Evolutionary conservation across 164 flowering plant genomes (phyloP).

Genomic region (Vitis labrusca): DNA sequence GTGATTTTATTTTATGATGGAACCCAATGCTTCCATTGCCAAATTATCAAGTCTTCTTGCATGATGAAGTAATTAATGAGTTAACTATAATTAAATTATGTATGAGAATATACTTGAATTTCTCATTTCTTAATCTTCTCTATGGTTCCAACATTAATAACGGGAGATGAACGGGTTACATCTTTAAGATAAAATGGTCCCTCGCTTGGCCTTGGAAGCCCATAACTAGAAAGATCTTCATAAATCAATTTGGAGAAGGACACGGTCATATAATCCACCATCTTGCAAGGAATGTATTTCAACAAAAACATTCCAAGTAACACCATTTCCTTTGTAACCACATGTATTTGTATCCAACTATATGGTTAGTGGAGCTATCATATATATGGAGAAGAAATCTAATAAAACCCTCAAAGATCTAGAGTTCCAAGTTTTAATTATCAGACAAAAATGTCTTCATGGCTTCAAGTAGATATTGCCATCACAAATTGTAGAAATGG

Average conservation of each 20-base stretch:
- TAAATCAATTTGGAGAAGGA: constrained; percentile 7
- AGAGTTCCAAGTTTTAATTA: too few species aligned
- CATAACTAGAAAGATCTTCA: constrained; percentile 30
- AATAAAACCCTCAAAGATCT: not conserved
- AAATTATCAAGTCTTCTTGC: too few species aligned
- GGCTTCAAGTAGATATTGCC: not conserved
- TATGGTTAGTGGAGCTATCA: not conserved
- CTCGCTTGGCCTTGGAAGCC: constrained; percentile 26
- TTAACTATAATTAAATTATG: not conserved
- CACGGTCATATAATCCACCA: constrained; percentile 18
- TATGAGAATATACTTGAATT: constrained; percentile 22
- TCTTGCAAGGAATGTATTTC: constrained; percentile 7
- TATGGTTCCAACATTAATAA: constrained; percentile 47
- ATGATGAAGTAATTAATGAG: not conserved
- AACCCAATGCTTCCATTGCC: too few species aligned
- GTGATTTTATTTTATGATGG: not conserved
- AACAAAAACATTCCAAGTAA: constrained; percentile 21
- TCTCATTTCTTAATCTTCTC: constrained; percentile 25
- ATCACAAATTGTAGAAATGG: not conserved
- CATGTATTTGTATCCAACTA: constrained; percentile 26
- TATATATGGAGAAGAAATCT: not conserved
- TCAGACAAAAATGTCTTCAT: not conserved
- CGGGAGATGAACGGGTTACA: constrained; percentile 29
- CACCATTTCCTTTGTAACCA: constrained; percentile 27
- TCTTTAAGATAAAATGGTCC: constrained; percentile 41